Percentiles rank a stretch among this genome's conserved stretches.
Evolutionary conservation across 2,329 filamentous ascomycete genomes (phyloP).

Genomic region (Stromatinia cepivora): DNA sequence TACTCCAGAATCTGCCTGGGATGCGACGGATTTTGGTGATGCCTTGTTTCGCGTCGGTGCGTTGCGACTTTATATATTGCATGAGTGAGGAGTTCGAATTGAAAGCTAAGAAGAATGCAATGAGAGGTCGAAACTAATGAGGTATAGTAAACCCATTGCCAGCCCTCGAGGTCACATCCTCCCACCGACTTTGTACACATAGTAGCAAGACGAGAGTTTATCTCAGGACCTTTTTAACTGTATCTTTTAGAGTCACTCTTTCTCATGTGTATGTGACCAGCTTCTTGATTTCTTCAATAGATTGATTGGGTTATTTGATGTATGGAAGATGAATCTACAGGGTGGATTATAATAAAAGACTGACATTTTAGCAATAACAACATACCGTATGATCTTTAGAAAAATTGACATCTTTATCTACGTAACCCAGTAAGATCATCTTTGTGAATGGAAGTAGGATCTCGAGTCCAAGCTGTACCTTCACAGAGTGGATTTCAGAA

Average conservation of each 20-base stretch:
- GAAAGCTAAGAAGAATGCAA: not conserved
- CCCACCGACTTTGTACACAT: not conserved
- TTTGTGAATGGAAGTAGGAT: not conserved
- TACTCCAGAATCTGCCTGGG: not conserved
- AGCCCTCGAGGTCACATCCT: not conserved
- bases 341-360: not conserved
- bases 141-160: not conserved
- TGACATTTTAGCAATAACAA: too few relatives aligned
- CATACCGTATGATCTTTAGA: not conserved
- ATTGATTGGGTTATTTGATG: not conserved
- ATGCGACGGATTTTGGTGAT: constrained; percentile 5
- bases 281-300: not conserved
- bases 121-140: not conserved
- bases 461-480: constrained; percentile 2
- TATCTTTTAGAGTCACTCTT: not conserved
- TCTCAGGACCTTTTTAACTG: not conserved
- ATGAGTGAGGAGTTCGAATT: not conserved
- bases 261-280: not conserved
- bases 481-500: not conserved
- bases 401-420: constrained; percentile 4
- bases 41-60: not conserved
- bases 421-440: not conserved
- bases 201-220: not conserved
- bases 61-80: not conserved
- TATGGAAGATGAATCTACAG: constrained; percentile 1